Percentiles rank a stretch among this genome's conserved stretches.
These are phyloP conservation scores for Trametes versicolor DNA, from an alignment of 1,284 basidiomycete genomes.

Conservation along the genomic window DNA sequence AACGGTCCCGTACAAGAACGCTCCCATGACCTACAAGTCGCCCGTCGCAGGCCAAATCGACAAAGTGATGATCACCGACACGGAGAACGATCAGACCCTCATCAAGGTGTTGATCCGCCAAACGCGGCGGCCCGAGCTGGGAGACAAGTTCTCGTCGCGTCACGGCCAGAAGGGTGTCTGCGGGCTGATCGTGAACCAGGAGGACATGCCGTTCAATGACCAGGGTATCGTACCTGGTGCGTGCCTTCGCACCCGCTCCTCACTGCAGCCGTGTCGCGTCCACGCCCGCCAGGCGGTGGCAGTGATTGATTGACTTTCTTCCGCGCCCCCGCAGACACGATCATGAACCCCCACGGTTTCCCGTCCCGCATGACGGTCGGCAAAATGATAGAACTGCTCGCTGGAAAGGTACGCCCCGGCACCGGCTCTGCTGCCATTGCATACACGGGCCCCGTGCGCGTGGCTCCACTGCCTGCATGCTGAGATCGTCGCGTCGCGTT, in stretches of 20 bases:
- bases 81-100: constrained; percentile 94
- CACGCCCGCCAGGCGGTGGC: constrained; percentile 19
- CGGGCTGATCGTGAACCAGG: constrained; percentile 97
- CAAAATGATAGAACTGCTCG: constrained; percentile 98
- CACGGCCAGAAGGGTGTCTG: constrained; percentile 99
- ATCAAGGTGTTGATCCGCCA: constrained; percentile 99
- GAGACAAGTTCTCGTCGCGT: constrained; percentile 98
- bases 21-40: constrained; percentile 92
- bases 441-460: constrained; percentile 12
- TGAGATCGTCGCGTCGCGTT: constrained; percentile 19
- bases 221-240: constrained; percentile 91
- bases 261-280: constrained; percentile 1
- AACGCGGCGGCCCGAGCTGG: constrained; percentile 95
- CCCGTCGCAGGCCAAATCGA: constrained; percentile 95
- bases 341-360: constrained; percentile 99
- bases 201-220: constrained; percentile 99
- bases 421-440: not conserved
- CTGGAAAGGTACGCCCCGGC: constrained; percentile 80
- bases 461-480: constrained; percentile 16
- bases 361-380: constrained; percentile 99
- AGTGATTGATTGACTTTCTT: constrained; percentile 27
- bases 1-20: constrained; percentile 87
- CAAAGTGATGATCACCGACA: constrained; percentile 98
- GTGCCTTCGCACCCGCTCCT: constrained; percentile 34
- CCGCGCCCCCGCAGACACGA: constrained; percentile 74